Conservation (phyloP, 1,284 basidiomycete genomes). For the Malassezia dermatis region DNA sequence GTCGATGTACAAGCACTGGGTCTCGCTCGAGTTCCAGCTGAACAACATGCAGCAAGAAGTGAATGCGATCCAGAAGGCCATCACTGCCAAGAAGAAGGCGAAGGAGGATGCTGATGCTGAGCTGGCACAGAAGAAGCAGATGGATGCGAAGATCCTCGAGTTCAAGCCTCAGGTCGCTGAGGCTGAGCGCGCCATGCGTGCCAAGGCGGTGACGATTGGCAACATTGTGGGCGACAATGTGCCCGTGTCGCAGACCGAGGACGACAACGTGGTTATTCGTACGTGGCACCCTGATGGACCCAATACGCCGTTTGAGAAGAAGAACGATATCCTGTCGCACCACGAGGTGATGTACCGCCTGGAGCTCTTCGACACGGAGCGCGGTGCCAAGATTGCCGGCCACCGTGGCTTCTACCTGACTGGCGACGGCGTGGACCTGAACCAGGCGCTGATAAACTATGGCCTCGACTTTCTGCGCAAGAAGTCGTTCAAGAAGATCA, state of each 20-base stretch:
- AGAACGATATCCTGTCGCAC: conserved; percentile 72
- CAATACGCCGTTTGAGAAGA: conserved; percentile 53
- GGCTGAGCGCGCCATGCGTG: conserved; percentile 66
- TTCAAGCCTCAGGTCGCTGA: conserved; percentile 56
- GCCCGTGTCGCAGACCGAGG: conserved; percentile 81
- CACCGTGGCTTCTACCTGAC: conserved; percentile 94
- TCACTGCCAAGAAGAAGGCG: conserved; percentile 82
- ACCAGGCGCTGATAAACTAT: conserved; percentile 90
- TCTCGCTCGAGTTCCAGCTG: conserved; percentile 73
- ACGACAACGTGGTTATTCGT: conserved; percentile 72
- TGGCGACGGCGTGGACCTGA: conserved; percentile 90
- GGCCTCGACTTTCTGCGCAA: conserved; percentile 83
- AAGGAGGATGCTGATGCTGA: conserved; percentile 84
- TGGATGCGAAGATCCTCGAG: conserved; percentile 68
- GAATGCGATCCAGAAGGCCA: conserved; percentile 85
- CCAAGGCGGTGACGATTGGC: conserved; percentile 70
- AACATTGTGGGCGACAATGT: conserved; percentile 83
- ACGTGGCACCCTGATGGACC: conserved; percentile 81
- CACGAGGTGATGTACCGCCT: conserved; percentile 89
- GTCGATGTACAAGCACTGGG: conserved; percentile 82
- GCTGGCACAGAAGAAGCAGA: conserved; percentile 62
- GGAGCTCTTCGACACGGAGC: conserved; percentile 89
- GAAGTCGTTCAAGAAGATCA: conserved; percentile 79
- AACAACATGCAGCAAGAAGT: conserved; percentile 69
- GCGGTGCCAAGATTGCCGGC: conserved; percentile 76